A percentile compares a stretch with the other conserved stretches of the same genome.
Evolutionary conservation across 805 yeast species (phyloP).

Genomic region (Lachancea kluyveri): DNA sequence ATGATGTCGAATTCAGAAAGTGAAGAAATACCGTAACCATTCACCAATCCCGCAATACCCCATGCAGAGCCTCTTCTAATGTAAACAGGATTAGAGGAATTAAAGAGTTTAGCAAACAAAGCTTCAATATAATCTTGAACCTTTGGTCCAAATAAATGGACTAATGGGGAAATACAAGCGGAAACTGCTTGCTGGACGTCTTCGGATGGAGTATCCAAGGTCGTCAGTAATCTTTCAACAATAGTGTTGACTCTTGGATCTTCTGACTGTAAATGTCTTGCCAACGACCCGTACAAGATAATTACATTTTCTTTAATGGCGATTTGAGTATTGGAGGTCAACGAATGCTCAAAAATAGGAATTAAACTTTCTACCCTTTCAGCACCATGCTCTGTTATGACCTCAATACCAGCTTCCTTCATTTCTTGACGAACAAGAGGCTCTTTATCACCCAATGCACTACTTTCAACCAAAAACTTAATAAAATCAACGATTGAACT

Average conservation of each 20-base stretch:
- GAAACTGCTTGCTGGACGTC: constrained; percentile 86
- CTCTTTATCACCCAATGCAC: constrained; percentile 72
- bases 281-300: constrained; percentile 85
- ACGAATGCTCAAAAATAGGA: constrained; percentile 70
- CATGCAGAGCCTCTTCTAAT: constrained; percentile 92
- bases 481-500: constrained; percentile 49
- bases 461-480: constrained; percentile 52
- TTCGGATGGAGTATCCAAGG: constrained; percentile 83
- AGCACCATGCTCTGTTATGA: constrained; percentile 63
- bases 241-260: constrained; percentile 65
- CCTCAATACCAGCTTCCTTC: constrained; percentile 81
- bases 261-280: constrained; percentile 64
- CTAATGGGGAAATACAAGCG: constrained; percentile 80
- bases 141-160: constrained; percentile 44
- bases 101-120: constrained; percentile 55
- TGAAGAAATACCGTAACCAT: constrained; percentile 81
- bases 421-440: constrained; percentile 69
- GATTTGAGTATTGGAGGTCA: constrained; percentile 32
- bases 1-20: constrained; percentile 72
- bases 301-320: constrained; percentile 73
- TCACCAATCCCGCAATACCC: constrained; percentile 89
- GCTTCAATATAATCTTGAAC: constrained; percentile 50
- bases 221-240: constrained; percentile 60
- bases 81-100: constrained; percentile 34
- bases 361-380: constrained; percentile 64